Evolutionary conservation across 495 filamentous ascomycete species (phyloP).

Genomic region (Clavariopsis aquatica): DNA sequence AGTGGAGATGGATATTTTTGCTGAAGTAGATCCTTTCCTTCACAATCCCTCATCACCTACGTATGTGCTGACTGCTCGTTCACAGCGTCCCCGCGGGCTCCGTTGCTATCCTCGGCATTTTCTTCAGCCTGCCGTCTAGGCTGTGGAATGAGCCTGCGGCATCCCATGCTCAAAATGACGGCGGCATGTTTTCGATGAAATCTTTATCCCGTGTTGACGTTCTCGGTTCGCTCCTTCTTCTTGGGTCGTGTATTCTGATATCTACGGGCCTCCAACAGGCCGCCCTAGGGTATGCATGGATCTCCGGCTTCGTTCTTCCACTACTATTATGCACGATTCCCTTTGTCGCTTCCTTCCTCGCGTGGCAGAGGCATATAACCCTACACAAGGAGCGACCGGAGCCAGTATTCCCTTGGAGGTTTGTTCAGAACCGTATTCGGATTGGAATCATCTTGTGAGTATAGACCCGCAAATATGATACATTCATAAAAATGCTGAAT

Average conservation of each 20-base stretch:
- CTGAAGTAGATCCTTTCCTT: background rate
- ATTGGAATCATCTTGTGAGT: conserved; percentile 4
- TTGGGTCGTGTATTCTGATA: background rate
- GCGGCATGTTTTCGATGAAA: background rate
- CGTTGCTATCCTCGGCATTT: background rate
- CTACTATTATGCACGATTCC: background rate
- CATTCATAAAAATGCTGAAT: background rate
- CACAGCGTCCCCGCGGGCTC: background rate
- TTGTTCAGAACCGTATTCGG: background rate
- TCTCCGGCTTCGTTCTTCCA: background rate
- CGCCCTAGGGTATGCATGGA: background rate
- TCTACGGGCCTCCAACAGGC: background rate
- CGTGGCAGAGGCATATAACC: background rate
- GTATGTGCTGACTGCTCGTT: background rate
- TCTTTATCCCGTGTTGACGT: background rate
- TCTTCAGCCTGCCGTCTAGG: too few species aligned
- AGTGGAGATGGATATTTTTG: conserved; percentile 8
- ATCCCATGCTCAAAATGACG: too few species aligned
- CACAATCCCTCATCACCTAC: background rate
- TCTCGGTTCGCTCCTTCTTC: background rate
- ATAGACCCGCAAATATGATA: background rate
- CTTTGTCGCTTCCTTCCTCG: background rate
- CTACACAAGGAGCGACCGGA: background rate
- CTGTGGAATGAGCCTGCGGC: too few species aligned
- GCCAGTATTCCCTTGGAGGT: background rate